Conservation (phyloP, 306 rosid species). For the Gastrolobium bilobum region DNA sequence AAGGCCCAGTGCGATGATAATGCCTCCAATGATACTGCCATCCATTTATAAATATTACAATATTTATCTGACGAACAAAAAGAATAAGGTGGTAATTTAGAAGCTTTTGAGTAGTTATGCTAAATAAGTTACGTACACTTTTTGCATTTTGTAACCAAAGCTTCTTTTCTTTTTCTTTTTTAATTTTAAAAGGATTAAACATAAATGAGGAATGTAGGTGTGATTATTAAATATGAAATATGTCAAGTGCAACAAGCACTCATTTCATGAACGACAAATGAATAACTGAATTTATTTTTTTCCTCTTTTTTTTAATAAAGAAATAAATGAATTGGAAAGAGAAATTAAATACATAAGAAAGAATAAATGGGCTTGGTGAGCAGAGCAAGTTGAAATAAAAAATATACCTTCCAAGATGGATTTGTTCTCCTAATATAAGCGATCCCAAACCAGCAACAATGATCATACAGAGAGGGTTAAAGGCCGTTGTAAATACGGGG, state of each 20-base stretch:
- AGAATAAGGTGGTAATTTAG: background rate
- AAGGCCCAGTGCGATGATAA: constrained; percentile 69
- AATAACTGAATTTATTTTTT: too few species aligned
- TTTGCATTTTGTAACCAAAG: background rate
- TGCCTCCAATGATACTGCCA: constrained; percentile 65
- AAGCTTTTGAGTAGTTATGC: background rate
- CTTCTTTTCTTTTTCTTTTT: background rate
- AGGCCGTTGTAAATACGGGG: constrained; percentile 76
- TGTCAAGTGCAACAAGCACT: too few species aligned
- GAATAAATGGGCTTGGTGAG: background rate
- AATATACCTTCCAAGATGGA: constrained; percentile 72
- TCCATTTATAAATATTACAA: background rate
- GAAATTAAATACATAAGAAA: background rate
- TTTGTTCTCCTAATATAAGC: constrained; percentile 63
- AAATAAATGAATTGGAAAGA: background rate
- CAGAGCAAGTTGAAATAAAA: background rate
- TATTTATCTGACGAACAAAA: background rate
- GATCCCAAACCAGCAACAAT: constrained; percentile 64
- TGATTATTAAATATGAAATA: too few species aligned
- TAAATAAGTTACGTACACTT: background rate
- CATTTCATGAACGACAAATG: too few species aligned
- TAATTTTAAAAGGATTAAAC: too few species aligned
- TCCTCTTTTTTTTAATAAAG: background rate
- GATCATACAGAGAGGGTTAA: constrained; percentile 80
- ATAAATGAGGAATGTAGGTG: too few species aligned